These are phyloP conservation scores for Hortaea werneckii DNA, from an alignment of 2,329 filamentous ascomycete species.

Conservation along the genomic window DNA sequence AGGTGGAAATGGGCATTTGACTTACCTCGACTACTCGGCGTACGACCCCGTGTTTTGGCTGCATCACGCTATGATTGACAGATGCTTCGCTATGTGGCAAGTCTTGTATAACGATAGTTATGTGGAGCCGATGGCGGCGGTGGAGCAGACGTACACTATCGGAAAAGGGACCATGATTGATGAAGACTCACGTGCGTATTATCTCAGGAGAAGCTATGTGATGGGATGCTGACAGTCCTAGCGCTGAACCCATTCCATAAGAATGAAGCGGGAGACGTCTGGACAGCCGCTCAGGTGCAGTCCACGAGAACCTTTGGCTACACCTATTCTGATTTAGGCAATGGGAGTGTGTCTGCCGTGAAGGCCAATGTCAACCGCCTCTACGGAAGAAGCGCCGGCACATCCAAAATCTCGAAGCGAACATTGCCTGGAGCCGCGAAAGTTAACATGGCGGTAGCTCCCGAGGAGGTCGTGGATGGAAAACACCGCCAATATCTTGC, in stretches of 20 bases:
- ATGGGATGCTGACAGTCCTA: slow-evolving; percentile 4
- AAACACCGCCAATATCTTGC: slow-evolving; percentile 56
- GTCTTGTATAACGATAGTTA: slow-evolving; percentile 58
- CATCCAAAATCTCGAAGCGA: slow-evolving; percentile 7
- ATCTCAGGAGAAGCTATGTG: not conserved
- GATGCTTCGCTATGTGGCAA: slow-evolving; percentile 70
- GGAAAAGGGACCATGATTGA: slow-evolving; percentile 38
- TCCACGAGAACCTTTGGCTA: slow-evolving; percentile 58
- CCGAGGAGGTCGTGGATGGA: slow-evolving; percentile 28
- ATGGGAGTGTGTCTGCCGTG: slow-evolving; percentile 33
- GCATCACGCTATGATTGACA: slow-evolving; percentile 65
- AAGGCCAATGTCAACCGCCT: slow-evolving; percentile 48
- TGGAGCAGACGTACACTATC: slow-evolving; percentile 53
- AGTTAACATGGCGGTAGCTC: slow-evolving; percentile 5
- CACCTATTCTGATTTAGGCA: slow-evolving; percentile 53
- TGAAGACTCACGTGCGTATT: slow-evolving; percentile 6
- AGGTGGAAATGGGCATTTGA: slow-evolving; percentile 57
- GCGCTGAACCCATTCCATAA: slow-evolving; percentile 58
- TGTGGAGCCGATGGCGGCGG: slow-evolving; percentile 44
- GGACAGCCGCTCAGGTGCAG: slow-evolving; percentile 55
- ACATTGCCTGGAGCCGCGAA: slow-evolving; percentile 13
- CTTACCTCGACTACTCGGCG: slow-evolving; percentile 58
- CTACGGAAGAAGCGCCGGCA: slow-evolving; percentile 41
- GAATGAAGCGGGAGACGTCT: slow-evolving; percentile 49
- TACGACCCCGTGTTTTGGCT: slow-evolving; percentile 75